Evolutionary conservation across 495 filamentous ascomycete species (phyloP), one percentile per base, ranked within the genome.

Genomic region (Patellaria atrata): DNA sequence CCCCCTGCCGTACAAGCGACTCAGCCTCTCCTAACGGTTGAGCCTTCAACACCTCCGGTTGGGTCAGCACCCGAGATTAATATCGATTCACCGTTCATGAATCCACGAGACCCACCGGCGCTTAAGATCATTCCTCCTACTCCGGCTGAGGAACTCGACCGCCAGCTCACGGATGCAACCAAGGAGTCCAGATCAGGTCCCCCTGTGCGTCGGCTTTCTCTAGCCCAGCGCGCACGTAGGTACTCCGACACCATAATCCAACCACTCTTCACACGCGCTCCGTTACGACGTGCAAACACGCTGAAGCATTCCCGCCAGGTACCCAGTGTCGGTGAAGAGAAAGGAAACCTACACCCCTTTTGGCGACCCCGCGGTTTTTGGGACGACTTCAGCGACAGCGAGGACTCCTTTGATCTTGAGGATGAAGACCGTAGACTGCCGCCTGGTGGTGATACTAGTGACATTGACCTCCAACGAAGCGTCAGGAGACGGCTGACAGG

Each of bases 311-410:
- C 9, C 18, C 35, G 31, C 23, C 49, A 45, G 11, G 41, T 47
- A 13, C 44, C 44, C 21, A 45, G 25, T 28, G 52, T 51, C 14
- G 47, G 35, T 18, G 48, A 52, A 1, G 43, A 45, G 39, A 62
- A 67, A 22, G 65, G 63, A 32, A 72, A 67, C 30, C 60, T 86
- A 4, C 78, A 89, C 48, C 82, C 83, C 1, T 78, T 79, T 55
- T 92, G 85, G 84, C 68, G 73, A 17, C 82, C 84, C 3, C 71
- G 69, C 16, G 62, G 72, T 16, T 82, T 80, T 51, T 79, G 72
- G 65, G 75, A 80, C 19, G 71, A 77, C 37, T 57, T 67, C 4
- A 64, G 67, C 22, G 64, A 68, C 36, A 58, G 61, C 5, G 54
- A 65, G 8, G 56, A 64, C 19, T 56, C 60, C 35, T 55, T 54